Evolutionary conservation across 164 flowering plant species (phyloP), one percentile per base, ranked within the genome.

Genomic region (Chloranthus sessilifolius): DNA sequence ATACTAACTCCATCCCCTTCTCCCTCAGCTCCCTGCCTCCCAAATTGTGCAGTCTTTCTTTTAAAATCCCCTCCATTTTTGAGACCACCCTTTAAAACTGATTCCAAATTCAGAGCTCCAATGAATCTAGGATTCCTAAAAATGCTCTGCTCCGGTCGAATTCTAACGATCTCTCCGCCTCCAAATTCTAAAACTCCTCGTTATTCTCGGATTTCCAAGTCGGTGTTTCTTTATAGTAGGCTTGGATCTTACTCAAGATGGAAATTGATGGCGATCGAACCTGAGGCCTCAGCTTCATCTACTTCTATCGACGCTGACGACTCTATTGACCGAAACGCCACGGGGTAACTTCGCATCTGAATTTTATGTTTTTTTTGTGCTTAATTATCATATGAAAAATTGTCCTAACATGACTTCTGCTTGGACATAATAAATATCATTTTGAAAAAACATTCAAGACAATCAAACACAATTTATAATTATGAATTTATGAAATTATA

Each of bases 131-230:
- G 45, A 39, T 41, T 36, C 11, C 30, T 23, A 26, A 24, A 45
- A n/a, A 82, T 82, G 89, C 35, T 65, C 43, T 70, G 72, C 58
- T 66, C 72, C 8, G 65, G 65, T 31, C 68, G 83, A 45, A 43
- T 70, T 27, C 39, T 74, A 37, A 47, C 68, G 22, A 52, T 59
- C 51, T 70, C 81, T 10, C 52, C 48, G 24, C 53, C 68, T 7
- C 6, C 41, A 6, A 59, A 58, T 6, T 73, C 71, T 19, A 15
- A 15, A 35, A 2, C 30, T 43, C 62, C 23, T 14, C 30, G 8
- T 42, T 20, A 41, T 53, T 43, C 47, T 22, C 33, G 25, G 2
- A 24, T 9, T 12, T 50, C 52, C 3, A 50, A 47, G 19, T 43
- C 68, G 1, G 60, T 73, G 49, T 37, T 63, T 30, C 38, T 50